Evolutionary conservation across 2,329 filamentous ascomycete species (phyloP), one percentile per base, ranked within the genome.

Genomic region (Nemania serpens): DNA sequence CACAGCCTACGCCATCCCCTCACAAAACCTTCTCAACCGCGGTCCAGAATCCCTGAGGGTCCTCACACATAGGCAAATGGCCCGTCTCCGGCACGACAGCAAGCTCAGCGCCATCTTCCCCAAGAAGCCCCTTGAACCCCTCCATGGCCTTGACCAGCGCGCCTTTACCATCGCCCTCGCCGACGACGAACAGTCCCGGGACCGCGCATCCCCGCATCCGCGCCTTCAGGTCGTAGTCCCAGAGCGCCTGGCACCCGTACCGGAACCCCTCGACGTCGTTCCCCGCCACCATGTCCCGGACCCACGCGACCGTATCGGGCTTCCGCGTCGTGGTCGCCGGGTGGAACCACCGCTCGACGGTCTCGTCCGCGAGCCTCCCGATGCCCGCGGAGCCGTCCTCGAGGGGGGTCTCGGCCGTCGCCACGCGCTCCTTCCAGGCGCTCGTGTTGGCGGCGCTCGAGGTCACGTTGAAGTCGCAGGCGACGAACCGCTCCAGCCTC

Each of bases 41-140:
- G 29, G 82, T 77, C 72, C 88, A 88, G 72, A 93, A 93, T 3
- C 82, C 86, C 58, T 80, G 76, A 0, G 90, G 88, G 66, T 86
- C 84, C 76, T 96, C 92, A 49, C 87, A 87, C 91, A 96, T 96
- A 0, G 92, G 92, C 70, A 96, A 75, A 78, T 96, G 92, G 0
- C 92, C 92, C 0, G 91, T 87, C 9, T 82, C 78, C 0, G 90
- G 84, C 10, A 96, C 84, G 59, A 90, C 75, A 72, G 82, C 85
- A 66, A 93, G 81, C 60, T 85, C 81, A 0, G 82, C 83, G 0
- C 83, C 84, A 0, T 75, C 72, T 10, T 78, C 74, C 0, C 88
- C 88, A 43, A 91, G 73, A 17, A 78, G 73, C 0, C 75, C 80
- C 56, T 82, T 85, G 82, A 93, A 91, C 13, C 86, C 86, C 55